A percentile compares a stretch with the other conserved stretches of the same genome.
phyloP scores from a whole-genome alignment of 495 filamentous ascomycete species.

The Bathelium albidoporum region DNA sequence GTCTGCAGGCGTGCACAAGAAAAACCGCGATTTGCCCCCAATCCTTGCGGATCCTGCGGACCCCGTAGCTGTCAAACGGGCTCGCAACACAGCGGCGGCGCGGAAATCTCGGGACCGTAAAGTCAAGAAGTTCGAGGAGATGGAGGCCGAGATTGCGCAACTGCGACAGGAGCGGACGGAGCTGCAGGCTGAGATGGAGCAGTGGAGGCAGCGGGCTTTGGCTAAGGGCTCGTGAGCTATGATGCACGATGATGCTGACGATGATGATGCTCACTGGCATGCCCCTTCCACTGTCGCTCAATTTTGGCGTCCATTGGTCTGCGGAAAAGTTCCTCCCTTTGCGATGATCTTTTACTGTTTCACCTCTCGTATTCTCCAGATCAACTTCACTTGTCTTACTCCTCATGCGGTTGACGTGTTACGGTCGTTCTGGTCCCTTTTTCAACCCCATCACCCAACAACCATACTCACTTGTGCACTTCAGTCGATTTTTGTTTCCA shows the following conservation, averaged over 20 bases:
- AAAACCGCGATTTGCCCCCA: slow-evolving; percentile 58
- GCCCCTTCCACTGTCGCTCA: slow-evolving; percentile 8
- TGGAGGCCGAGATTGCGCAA: slow-evolving; percentile 45
- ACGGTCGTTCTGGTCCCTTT: slow-evolving; percentile 6
- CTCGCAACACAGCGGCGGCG: slow-evolving; percentile 88
- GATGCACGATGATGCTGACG: background rate
- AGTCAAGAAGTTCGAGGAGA: slow-evolving; percentile 53
- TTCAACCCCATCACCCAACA: background rate
- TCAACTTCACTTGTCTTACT: no score
- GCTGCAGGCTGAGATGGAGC: slow-evolving; percentile 40
- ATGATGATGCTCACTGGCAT: background rate
- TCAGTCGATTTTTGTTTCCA: slow-evolving; percentile 8
- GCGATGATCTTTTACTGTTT: background rate
- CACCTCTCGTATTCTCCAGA: background rate
- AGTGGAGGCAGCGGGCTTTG: slow-evolving; percentile 33
- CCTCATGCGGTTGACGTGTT: no score
- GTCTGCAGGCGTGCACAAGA: slow-evolving; percentile 59
- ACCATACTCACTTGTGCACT: background rate
- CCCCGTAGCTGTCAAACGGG: slow-evolving; percentile 73
- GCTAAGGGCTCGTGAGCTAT: slow-evolving; percentile 13
- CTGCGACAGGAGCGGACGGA: slow-evolving; percentile 1
- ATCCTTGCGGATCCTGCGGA: slow-evolving; percentile 67
- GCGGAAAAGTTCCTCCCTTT: background rate
- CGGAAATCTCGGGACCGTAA: slow-evolving; percentile 88
- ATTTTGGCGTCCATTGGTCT: background rate